Base-by-base conservation (phyloP, 148 eudicot species). In the Diospyros lotus region DNA sequence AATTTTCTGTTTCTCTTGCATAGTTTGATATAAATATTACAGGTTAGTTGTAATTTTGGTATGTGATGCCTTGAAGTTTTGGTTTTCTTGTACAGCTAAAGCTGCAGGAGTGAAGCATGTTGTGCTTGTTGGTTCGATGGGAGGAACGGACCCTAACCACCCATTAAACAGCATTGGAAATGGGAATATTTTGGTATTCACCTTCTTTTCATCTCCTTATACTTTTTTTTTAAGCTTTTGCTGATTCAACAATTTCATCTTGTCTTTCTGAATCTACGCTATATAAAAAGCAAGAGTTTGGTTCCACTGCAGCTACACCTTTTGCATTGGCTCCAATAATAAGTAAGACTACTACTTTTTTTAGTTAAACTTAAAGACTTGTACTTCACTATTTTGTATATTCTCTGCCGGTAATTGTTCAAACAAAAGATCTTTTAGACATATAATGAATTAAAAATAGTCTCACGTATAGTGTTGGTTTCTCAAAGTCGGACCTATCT, bases 101-200 rank as follows among this genome's bases (percentile, higher is more conserved):
- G 97, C 91, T 86, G 93, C 94, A 79, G 98, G 98, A 73, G 97
- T 92, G 73, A 95, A 95, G 91, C 98, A 92, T 53, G 89, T 95
- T 41, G 97, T 95, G 60, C 64, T 95, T 83, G 98, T 95, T 66
- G 98, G 98, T 41, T 95, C 98, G 39, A 95, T 95, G 98, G 97
- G 98, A 81, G 98, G 98, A 82, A 92, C 94, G 73, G 82, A 90
- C 66, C 85, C 81, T 9, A 86, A 86, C 76, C 89, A 95, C 77
- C 97, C 96, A 17, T 84, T 95, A 44, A 95, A 95, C 82, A 87
- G 86, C 79, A 72, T 95, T 28, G 98, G 89, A 51, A 90, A 95
- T 76, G 98, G 98, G 80, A 95, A 95, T 70, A 95, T 95, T 82
- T 75, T 95, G 97, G 97, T 95, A 46, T 58, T 84, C 79, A 40